A percentile compares a stretch with the other conserved stretches of the same genome.
These are phyloP conservation scores for Salix udensis DNA, from an alignment of 345 rosid genomes.

Conservation along the genomic window DNA sequence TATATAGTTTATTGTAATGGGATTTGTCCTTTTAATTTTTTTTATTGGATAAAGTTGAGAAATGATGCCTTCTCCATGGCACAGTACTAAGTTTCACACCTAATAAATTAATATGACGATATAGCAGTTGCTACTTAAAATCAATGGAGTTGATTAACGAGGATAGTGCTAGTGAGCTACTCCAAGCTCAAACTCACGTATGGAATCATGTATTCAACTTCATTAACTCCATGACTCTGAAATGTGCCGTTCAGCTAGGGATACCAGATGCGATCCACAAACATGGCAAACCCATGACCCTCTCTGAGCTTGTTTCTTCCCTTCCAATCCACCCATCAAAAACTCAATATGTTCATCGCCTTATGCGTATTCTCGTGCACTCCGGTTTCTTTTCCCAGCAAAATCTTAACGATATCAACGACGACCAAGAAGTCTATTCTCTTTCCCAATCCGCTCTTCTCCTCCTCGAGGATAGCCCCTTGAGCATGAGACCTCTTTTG, in stretches of 20 bases:
- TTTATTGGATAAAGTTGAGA: no score
- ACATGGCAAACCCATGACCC: slow-evolving; percentile 38
- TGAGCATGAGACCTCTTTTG: background rate
- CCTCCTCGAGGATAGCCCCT: slow-evolving; percentile 1
- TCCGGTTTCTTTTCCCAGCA: slow-evolving; percentile 30
- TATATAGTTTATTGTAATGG: no score
- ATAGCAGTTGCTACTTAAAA: no score
- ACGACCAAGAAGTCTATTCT: background rate
- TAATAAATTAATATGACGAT: no score
- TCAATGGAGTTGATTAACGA: no score
- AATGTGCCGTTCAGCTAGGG: slow-evolving; percentile 36
- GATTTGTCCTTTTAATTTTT: no score
- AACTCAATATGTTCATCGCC: slow-evolving; percentile 18
- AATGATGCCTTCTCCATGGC: no score
- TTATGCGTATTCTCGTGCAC: slow-evolving; percentile 35
- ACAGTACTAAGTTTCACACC: no score
- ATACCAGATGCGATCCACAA: slow-evolving; percentile 41
- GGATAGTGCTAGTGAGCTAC: no score
- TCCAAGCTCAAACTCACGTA: slow-evolving; percentile 14
- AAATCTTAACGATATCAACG: background rate
- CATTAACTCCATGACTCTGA: slow-evolving; percentile 36
- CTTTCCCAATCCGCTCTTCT: background rate
- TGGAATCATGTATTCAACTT: slow-evolving; percentile 19
- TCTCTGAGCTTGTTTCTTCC: slow-evolving; percentile 17
- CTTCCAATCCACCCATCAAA: slow-evolving; percentile 21